phyloP scores from a whole-genome alignment of 75 land plant genomes.

The Selaginella tamariscina region DNA sequence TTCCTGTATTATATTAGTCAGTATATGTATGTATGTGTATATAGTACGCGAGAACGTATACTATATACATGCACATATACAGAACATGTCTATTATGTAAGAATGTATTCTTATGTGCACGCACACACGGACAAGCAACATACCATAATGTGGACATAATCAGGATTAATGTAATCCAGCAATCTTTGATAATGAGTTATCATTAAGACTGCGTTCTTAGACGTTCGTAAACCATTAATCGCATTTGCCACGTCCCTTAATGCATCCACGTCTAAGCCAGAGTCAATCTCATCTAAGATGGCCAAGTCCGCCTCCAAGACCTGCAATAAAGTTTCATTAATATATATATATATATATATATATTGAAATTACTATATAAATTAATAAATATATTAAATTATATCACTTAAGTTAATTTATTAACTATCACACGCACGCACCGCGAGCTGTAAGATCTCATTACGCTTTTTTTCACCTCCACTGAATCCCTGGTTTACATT shows the following conservation, averaged over 20 bases:
- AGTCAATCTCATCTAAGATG: slow-evolving; percentile 89
- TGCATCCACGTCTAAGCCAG: slow-evolving; percentile 95
- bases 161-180: slow-evolving; percentile 64
- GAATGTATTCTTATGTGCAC: background rate
- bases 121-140: no score
- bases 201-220: slow-evolving; percentile 73
- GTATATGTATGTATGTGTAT: no score
- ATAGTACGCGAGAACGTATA: no score
- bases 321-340: no score
- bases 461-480: slow-evolving; percentile 97
- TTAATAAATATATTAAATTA: background rate
- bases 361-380: no score
- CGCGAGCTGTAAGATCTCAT: slow-evolving; percentile 92
- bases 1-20: slow-evolving; percentile 59
- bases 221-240: slow-evolving; percentile 55
- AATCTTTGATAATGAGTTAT: slow-evolving; percentile 84
- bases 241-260: slow-evolving; percentile 81
- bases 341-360: no score
- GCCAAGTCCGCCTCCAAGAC: slow-evolving; percentile 91
- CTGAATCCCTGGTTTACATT: slow-evolving; percentile 98
- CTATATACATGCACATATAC: background rate
- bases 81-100: background rate
- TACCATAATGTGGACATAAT: slow-evolving; percentile 87
- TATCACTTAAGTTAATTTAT: background rate
- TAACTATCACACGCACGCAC: slow-evolving; percentile 20